Evolutionary conservation across 148 eudicot species (phyloP), one percentile per base, ranked within the genome.

Genomic region (Polygonum maritimum): DNA sequence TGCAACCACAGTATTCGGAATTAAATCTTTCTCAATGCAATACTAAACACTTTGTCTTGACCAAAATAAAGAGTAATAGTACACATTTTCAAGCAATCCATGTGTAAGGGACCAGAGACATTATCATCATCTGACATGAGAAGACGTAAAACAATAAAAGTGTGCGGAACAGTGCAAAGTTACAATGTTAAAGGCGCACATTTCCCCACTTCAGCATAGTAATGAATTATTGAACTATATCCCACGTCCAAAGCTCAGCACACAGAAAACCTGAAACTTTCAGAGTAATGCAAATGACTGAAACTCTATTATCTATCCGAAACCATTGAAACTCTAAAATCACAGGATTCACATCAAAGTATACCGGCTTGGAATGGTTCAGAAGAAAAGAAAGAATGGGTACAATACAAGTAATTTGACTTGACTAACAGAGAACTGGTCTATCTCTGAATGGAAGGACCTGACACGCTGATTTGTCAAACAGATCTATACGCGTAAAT

Each of bases 221-320:
- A 62, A 62, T 26, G 69, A 60, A 60, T 60, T 60, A 60, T 60
- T 60, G n/a, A n/a, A n/a, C n/a, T n/a, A n/a, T n/a, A n/a, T n/a
- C 11, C 69, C 69, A 60, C 2, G 69, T 60, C 9, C 38, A 2
- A 21, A 11, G 31, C 7, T 38, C 38, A 57, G 5, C 31, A 57
- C 22, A 21, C 7, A 57, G 63, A 57, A 57, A 57, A 22, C 63
- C 63, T 16, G 63, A 57, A 57, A n/a, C 63, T 57, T 57, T 57
- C 31, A 57, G 33, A 57, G 21, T 33, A 57, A n/a, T 57, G 19
- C 21, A 57, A 8, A 7, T 33, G 22, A 7, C 13, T 58, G 15
- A 22, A 22, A 58, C n/a, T n/a, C n/a, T n/a, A 26, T 26, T 26
- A 26, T n/a, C 15, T 11, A 55, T 55, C n/a, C 7, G 35, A 58